These are phyloP conservation scores for Xylaria digitata DNA, from an alignment of 2,329 filamentous ascomycete species.

Conservation along the genomic window DNA sequence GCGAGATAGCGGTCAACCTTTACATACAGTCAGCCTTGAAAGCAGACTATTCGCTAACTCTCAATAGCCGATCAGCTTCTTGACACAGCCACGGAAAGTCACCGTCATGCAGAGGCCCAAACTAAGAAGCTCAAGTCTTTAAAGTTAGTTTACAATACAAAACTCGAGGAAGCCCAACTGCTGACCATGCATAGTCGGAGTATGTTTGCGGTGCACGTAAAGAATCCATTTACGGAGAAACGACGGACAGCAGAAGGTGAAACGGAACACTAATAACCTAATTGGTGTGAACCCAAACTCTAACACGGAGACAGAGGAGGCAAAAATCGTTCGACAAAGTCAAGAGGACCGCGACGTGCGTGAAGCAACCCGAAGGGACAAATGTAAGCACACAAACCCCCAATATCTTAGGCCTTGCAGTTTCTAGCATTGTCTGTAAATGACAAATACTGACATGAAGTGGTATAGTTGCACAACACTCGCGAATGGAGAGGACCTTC, in stretches of 20 bases:
- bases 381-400: slow-evolving; percentile 51
- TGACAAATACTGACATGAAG: slow-evolving; percentile 9
- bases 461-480: slow-evolving; percentile 53
- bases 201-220: slow-evolving; percentile 89
- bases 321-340: slow-evolving; percentile 51
- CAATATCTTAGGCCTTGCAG: too few species aligned
- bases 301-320: slow-evolving; percentile 50
- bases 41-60: slow-evolving; percentile 15
- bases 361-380: slow-evolving; percentile 69
- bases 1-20: background rate
- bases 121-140: slow-evolving; percentile 75
- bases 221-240: slow-evolving; percentile 80
- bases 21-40: background rate
- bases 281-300: background rate
- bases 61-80: slow-evolving; percentile 75
- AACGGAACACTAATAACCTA: background rate
- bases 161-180: background rate
- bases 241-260: slow-evolving; percentile 65
- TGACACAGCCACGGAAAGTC: slow-evolving; percentile 80
- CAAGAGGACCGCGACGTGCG: slow-evolving; percentile 73
- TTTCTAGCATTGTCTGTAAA: background rate
- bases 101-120: slow-evolving; percentile 80
- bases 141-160: slow-evolving; percentile 18
- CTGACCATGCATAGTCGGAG: slow-evolving; percentile 79
- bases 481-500: slow-evolving; percentile 65